Conservation (phyloP, 805 yeast species). For the Priceomyces carsonii region DNA sequence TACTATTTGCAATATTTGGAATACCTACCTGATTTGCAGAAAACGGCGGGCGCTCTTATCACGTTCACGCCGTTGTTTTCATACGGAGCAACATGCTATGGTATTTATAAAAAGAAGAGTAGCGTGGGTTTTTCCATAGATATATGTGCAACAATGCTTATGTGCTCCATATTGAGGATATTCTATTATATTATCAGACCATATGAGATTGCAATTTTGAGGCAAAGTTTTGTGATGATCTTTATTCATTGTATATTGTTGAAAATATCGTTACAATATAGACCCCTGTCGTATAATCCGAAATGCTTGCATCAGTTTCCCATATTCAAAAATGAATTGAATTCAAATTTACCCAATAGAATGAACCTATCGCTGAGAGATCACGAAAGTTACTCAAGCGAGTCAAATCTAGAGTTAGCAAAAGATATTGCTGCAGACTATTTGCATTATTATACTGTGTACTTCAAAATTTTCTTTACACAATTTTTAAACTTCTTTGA, state of each 20-base stretch:
- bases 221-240: conserved; percentile 87
- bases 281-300: conserved; percentile 42
- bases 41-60: conserved; percentile 63
- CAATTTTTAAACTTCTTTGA: conserved; percentile 62
- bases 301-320: conserved; percentile 31
- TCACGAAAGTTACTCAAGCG: conserved; percentile 17
- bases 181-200: conserved; percentile 79
- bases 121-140: conserved; percentile 87
- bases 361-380: conserved; percentile 13
- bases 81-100: conserved; percentile 78
- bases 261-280: conserved; percentile 58
- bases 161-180: conserved; percentile 72
- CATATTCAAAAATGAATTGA: conserved; percentile 27
- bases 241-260: conserved; percentile 68
- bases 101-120: conserved; percentile 63
- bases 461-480: conserved; percentile 10
- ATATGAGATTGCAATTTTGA: conserved; percentile 72
- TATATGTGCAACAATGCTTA: conserved; percentile 87
- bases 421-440: conserved; percentile 8
- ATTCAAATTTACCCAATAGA: conserved; percentile 20
- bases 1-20: conserved; percentile 9
- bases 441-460: conserved; percentile 9
- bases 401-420: conserved; percentile 5
- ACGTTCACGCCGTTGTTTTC: conserved; percentile 84
- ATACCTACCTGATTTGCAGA: conserved; percentile 29